Evolutionary conservation across 768 basidiomycete genomes (phyloP).

Genomic region (Paxillus rubicundulus): DNA sequence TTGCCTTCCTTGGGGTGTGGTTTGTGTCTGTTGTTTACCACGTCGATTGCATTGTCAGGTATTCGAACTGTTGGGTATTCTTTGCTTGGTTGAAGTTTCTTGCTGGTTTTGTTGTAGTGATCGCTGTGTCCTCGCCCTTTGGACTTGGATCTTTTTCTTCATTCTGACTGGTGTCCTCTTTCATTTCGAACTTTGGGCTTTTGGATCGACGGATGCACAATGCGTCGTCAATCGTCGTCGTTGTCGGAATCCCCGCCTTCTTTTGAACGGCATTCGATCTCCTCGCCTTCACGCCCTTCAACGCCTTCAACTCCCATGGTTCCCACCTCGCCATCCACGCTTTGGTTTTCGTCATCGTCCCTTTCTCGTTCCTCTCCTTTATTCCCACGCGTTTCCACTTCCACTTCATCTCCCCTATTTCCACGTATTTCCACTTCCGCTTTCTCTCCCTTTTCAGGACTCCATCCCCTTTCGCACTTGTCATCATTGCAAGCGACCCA

Average conservation of each 20-base stretch:
- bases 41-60: not conserved
- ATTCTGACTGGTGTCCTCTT: not conserved
- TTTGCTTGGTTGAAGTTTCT: not conserved
- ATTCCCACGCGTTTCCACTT: not conserved
- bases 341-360: not conserved
- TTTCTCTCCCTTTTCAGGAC: too few species aligned
- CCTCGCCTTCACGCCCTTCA: not conserved
- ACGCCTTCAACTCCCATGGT: not conserved
- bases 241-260: not conserved
- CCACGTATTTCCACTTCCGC: too few species aligned
- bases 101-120: not conserved
- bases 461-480: too few species aligned
- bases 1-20: slow-evolving; percentile 12
- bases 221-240: slow-evolving; percentile 3
- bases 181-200: not conserved
- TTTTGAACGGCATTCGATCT: not conserved
- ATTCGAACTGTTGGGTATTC: not conserved
- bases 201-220: slow-evolving; percentile 1
- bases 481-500: not conserved
- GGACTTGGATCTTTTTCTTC: not conserved
- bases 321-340: slow-evolving; percentile 1
- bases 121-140: not conserved
- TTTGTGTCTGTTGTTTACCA: not conserved
- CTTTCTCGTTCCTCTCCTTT: not conserved
- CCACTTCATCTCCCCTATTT: not conserved